Percentiles rank a stretch among this genome's conserved stretches.
Evolutionary conservation across 148 eudicot genomes (phyloP).

Genomic region (Pharnaceum exiguum): DNA sequence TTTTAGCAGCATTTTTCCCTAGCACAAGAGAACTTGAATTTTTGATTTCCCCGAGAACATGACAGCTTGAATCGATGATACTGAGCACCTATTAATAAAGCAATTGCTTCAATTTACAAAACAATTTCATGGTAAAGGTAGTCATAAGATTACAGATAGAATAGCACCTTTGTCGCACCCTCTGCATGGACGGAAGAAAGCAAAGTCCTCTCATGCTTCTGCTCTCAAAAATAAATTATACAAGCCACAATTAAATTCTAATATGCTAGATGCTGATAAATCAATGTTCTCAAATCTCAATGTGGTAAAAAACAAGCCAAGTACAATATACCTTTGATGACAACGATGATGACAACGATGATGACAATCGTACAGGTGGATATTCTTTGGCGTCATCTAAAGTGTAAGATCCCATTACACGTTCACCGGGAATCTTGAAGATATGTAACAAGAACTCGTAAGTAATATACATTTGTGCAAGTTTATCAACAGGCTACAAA

Average conservation of each 20-base stretch:
- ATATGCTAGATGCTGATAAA: too few relatives aligned
- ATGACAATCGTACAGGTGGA: constrained; percentile 57
- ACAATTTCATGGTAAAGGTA: too few relatives aligned
- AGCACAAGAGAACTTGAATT: constrained; percentile 30
- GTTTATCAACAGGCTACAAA: neutral
- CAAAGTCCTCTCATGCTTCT: constrained; percentile 82
- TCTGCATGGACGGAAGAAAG: constrained; percentile 81
- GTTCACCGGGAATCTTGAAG: constrained; percentile 78
- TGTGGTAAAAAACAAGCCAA: too few relatives aligned
- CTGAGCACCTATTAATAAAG: constrained; percentile 89
- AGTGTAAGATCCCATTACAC: constrained; percentile 72
- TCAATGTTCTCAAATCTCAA: too few relatives aligned
- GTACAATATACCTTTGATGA: constrained; percentile 60
- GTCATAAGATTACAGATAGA: constrained; percentile 8
- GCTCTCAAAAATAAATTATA: constrained; percentile 7
- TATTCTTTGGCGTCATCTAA: constrained; percentile 80
- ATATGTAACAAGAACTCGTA: constrained; percentile 2
- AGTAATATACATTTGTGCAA: neutral
- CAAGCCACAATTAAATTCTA: constrained; percentile 7
- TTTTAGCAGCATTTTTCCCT: constrained; percentile 36
- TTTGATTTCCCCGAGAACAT: constrained; percentile 54
- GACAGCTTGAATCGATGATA: constrained; percentile 74
- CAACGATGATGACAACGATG: constrained; percentile 47
- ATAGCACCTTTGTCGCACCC: constrained; percentile 82
- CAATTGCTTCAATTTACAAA: too few relatives aligned